phyloP scores from a whole-genome alignment of 2,329 filamentous ascomycete species.

The Colletotrichum falcatum region DNA sequence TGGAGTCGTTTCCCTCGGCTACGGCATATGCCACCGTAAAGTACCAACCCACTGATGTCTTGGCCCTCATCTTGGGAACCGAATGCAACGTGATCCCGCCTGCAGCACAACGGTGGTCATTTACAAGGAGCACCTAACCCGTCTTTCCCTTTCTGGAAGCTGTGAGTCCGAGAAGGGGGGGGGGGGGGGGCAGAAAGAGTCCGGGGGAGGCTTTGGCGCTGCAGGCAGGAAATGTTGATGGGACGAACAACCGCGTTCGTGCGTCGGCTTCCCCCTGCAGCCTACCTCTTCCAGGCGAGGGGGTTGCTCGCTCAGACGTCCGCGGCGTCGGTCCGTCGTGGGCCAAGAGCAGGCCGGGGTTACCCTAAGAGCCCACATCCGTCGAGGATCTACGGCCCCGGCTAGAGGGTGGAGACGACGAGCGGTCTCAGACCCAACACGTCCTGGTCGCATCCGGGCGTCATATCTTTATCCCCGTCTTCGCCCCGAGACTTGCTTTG shows the following conservation, averaged over 20 bases:
- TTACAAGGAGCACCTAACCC: background rate
- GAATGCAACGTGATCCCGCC: background rate
- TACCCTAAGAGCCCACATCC: conserved; percentile 16
- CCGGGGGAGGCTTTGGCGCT: too few species aligned
- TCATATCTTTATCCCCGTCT: conserved; percentile 5
- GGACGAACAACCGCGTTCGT: conserved; percentile 12
- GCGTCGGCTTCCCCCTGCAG: conserved; percentile 20
- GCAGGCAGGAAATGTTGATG: background rate
- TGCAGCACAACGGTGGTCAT: background rate
- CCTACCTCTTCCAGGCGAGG: background rate
- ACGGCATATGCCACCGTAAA: background rate
- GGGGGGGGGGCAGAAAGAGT: background rate
- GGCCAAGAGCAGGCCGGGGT: conserved; percentile 23
- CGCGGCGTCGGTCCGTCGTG: conserved; percentile 29
- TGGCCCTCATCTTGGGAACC: conserved; percentile 27
- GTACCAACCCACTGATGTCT: conserved; percentile 12
- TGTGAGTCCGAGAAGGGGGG: too few species aligned
- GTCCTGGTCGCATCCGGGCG: conserved; percentile 25
- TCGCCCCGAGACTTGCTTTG: background rate
- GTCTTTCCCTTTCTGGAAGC: conserved; percentile 17
- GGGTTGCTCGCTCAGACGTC: conserved; percentile 24
- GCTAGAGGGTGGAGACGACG: conserved; percentile 8
- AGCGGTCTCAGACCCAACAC: background rate
- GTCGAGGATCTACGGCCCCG: conserved; percentile 24
- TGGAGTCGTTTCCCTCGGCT: conserved; percentile 16